Conservation (phyloP, 2,329 filamentous ascomycete genomes). For the Cladophialophora exuberans region DNA sequence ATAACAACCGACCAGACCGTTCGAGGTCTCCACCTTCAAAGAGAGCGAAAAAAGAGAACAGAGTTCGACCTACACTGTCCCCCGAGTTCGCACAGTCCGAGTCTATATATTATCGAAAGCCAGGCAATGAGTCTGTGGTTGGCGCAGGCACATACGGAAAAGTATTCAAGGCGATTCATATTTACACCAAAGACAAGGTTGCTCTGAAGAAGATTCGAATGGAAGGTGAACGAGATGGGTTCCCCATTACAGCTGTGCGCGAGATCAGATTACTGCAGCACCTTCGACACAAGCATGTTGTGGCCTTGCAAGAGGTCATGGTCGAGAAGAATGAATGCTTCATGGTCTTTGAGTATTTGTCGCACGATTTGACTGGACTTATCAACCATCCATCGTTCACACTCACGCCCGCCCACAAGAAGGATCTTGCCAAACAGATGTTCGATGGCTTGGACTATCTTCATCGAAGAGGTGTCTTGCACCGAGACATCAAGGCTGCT, state of each 20-base stretch:
- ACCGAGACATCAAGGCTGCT: constrained; percentile 97
- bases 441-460: constrained; percentile 94
- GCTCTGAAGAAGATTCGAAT: constrained; percentile 90
- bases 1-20: constrained; percentile 53
- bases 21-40: constrained; percentile 60
- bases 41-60: constrained; percentile 70
- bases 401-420: constrained; percentile 82
- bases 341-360: constrained; percentile 99
- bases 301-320: constrained; percentile 89
- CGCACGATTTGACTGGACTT: constrained; percentile 91
- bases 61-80: constrained; percentile 70
- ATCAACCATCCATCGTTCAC: constrained; percentile 93
- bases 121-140: constrained; percentile 95
- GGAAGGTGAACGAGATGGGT: constrained; percentile 89
- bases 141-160: constrained; percentile 96
- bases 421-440: constrained; percentile 88
- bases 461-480: constrained; percentile 87
- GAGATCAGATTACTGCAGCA: constrained; percentile 93
- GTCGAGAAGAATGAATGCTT: constrained; percentile 98
- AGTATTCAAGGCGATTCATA: constrained; percentile 90
- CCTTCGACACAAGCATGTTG: constrained; percentile 78
- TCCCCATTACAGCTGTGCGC: constrained; percentile 86
- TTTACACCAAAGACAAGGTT: constrained; percentile 83
- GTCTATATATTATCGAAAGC: constrained; percentile 92
- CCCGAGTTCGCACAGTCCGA: constrained; percentile 76